Base-by-base conservation (phyloP, 805 yeast genomes). In the Pichia deserticola region DNA sequence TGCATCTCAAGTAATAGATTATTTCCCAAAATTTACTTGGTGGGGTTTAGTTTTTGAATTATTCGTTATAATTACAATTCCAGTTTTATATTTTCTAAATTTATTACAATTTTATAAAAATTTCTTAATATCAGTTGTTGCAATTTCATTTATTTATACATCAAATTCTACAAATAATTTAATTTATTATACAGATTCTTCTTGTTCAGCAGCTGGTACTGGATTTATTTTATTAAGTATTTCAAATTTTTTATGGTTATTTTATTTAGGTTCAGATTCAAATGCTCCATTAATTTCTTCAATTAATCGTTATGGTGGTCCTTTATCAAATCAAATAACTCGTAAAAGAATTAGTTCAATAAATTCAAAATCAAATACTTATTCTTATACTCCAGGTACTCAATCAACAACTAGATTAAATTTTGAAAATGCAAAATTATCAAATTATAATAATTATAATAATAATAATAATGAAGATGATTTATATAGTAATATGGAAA, bases 21-120 rank as follows among this genome's bases (percentile, higher is more conserved):
- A 66, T 6, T 88, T 84, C 62, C 97, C 97, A 1, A 78, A 80
- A 55, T 86, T 92, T 67, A 79, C 93, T 5, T 92, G 99, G 99
- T 93, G 99, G 99, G 96, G 95, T 1, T 66, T 93, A 6, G 90
- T 86, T 2, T 93, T 80, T 62, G 82, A 92, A 67, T 70, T 89
- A 25, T 54, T 87, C 33, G 57, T 88, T 40, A 74, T 86, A 25
- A 57, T 79, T 5, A 63, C 73, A 25, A 73, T 78, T 52, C 74
- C 75, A 40, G 58, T 73, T 49, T 71, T 80, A 54, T 88, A 77
- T 67, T 75, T 65, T 61, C 81, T 64, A 59, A 83, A 85, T 66
- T 68, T 80, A 41, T 72, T 88, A 52, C 89, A 86, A 61, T 73
- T 78, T 52, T 88, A 93, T 69, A 78, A 84, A 58, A 67, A 72